Conservation (phyloP, 345 rosid genomes). For the Cardamine occulta region DNA sequence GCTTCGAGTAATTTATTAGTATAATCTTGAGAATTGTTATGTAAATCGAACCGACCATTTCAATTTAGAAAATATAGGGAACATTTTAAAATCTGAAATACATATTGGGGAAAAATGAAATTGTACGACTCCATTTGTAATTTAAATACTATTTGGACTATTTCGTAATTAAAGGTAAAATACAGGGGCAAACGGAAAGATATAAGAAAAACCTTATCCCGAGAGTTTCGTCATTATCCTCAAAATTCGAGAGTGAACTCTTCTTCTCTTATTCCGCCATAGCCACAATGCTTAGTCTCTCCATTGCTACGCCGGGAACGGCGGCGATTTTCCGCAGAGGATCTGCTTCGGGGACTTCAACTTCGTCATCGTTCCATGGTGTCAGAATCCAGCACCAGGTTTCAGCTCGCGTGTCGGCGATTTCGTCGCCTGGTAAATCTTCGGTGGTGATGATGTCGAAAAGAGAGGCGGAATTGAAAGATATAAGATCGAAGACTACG, state of each 20-base stretch:
- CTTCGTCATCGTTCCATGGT: slow-evolving; percentile 57
- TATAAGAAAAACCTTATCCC: slow-evolving; percentile 41
- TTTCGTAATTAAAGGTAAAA: not conserved
- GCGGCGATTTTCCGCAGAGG: slow-evolving; percentile 46
- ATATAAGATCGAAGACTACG: slow-evolving; percentile 67
- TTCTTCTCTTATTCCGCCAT: slow-evolving; percentile 31
- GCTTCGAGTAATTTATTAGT: not conserved
- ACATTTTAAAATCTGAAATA: not conserved
- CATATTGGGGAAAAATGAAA: not conserved
- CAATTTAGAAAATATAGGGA: not conserved
- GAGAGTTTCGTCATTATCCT: slow-evolving; percentile 25
- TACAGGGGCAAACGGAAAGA: slow-evolving; percentile 15
- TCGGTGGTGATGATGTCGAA: slow-evolving; percentile 79
- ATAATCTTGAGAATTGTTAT: not conserved
- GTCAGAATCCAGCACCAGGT: slow-evolving; percentile 51
- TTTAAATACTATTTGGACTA: not conserved
- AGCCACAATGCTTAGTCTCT: slow-evolving; percentile 61
- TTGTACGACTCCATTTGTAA: not conserved
- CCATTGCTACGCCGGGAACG: slow-evolving; percentile 53
- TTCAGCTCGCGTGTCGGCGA: slow-evolving; percentile 37
- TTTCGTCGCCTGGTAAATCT: slow-evolving; percentile 36
- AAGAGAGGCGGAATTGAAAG: slow-evolving; percentile 76
- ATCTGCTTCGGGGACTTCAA: slow-evolving; percentile 18
- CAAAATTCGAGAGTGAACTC: slow-evolving; percentile 20
- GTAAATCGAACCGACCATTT: not conserved